Base-by-base conservation (phyloP, 139 green algal genomes). In the Tetraselmis striata region DNA sequence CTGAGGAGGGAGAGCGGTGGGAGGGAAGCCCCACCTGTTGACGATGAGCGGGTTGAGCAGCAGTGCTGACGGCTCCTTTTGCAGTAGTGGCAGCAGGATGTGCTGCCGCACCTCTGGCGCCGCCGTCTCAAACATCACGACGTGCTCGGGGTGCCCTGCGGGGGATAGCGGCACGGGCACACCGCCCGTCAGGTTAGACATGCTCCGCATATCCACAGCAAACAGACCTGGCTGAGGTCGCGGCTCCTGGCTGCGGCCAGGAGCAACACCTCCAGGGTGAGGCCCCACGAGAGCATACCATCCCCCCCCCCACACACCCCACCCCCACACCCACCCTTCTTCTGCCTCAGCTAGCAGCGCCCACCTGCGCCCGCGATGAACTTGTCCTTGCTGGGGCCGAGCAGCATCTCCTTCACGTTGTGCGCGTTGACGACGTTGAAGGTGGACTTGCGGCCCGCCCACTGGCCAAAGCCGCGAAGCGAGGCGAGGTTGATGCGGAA, bases 81-180 rank as follows among this genome's bases (percentile, higher is more conserved):
- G n/a, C 23, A 83, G 80, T 28, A 83, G 29, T 25, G 59, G 59
- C 59, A 45, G 30, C 30, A n/a, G n/a, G 23, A 83, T n/a, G 59
- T 83, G 59, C 24, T 83, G 77, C 28, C 80, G 28, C n/a, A 45
- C 59, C 27, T 75, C 29, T 32, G 79, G 80, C 30, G 30, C 77
- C 28, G 59, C 80, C n/a, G 80, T 83, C 80, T 83, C 80, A 28
- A 83, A 83, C 80, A 83, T 83, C 24, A 83, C 80, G 59, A 83
- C 2, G 30, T 58, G 30, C 59, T 32, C 30, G 18, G 45, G 45
- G 45, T 32, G 77, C 26, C 77, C 32, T 31, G 77, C 26, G 29
- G 2, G 18, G 29, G 77, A n/a, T n/a, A n/a, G n/a, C n/a, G n/a
- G n/a, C n/a, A n/a, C n/a, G n/a, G n/a, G n/a, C n/a, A n/a, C n/a